Base-by-base conservation (phyloP, 1,284 basidiomycete species). In the Naganishia sp. region DNA sequence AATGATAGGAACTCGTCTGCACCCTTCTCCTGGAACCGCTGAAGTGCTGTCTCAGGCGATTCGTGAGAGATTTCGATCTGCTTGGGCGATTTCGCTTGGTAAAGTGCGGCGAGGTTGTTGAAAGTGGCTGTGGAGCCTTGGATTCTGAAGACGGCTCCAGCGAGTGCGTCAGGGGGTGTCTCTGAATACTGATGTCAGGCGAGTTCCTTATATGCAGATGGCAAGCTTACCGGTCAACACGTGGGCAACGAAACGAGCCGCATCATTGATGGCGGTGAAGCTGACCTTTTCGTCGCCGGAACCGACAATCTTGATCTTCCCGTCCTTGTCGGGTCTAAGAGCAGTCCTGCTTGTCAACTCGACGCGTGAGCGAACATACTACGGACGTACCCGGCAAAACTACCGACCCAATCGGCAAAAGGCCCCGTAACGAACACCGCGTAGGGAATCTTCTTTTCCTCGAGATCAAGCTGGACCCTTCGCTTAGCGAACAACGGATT, bases 361-460 rank as follows among this genome's bases (percentile, higher is more conserved):
- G n/a, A 57, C 6, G 17, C 10, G 35, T 28, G 17, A n/a, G 31
- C 1, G 11, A 32, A 23, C 4, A 50, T 21, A 35, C 25, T 28
- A 18, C 11, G 9, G 11, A 58, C 45, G 31, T 60, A 60, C 46
- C 66, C 41, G 2, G 56, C 32, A 56, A 65, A 28, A 23, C 13
- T 15, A 6, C n/a, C 39, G 18, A 67, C 35, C 67, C 65, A 68
- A 21, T 70, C 69, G 13, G 65, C 65, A 49, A 70, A 70, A 4
- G 65, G 61, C 5, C 69, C 69, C 2, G 42, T 67, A 23, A 64
- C 52, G 52, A 63, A 54, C 42, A 67, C 35, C 13, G 61, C 41
- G 18, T 65, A 68, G 4, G 69, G 69, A 41, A 70, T 61, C 5
- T 46, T 43, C 42, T 67, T 31, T 45, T 65, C 31, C 55, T 62